phyloP scores from a whole-genome alignment of 768 basidiomycete genomes.

The Rubroboletus satanas region DNA sequence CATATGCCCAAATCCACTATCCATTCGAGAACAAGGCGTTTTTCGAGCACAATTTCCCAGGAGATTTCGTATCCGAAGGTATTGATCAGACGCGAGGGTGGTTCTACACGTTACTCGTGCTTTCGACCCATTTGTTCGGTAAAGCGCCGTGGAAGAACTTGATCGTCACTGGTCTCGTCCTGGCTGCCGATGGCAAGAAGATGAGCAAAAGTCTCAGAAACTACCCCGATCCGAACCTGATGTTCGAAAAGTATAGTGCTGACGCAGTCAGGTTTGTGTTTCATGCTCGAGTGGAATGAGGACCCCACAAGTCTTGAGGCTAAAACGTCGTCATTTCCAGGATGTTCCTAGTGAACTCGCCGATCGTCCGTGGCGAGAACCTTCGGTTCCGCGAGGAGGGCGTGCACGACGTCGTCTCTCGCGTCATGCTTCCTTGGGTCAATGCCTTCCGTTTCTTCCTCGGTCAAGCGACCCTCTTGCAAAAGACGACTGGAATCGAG shows the following conservation, averaged over 20 bases:
- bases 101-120: constrained; percentile 97
- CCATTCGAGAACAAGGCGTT: constrained; percentile 95
- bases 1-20: constrained; percentile 95
- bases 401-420: constrained; percentile 92
- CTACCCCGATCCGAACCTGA: constrained; percentile 91
- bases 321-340: constrained; percentile 35
- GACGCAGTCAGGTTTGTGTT: constrained; percentile 79
- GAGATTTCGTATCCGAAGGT: constrained; percentile 96
- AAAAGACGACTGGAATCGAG: constrained; percentile 70
- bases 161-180: constrained; percentile 92
- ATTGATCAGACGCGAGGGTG: constrained; percentile 99
- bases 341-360: constrained; percentile 98
- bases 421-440: constrained; percentile 96
- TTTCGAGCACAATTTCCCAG: constrained; percentile 85
- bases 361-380: constrained; percentile 96
- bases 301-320: background rate
- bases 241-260: constrained; percentile 90
- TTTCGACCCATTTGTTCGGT: constrained; percentile 93
- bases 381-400: constrained; percentile 97
- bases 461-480: constrained; percentile 84
- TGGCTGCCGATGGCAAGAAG: constrained; percentile 97
- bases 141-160: constrained; percentile 97
- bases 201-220: constrained; percentile 98
- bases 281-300: background rate
- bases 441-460: constrained; percentile 99